Base-by-base conservation (phyloP, 23 red algal species). In the Gracilaria gracilis region DNA sequence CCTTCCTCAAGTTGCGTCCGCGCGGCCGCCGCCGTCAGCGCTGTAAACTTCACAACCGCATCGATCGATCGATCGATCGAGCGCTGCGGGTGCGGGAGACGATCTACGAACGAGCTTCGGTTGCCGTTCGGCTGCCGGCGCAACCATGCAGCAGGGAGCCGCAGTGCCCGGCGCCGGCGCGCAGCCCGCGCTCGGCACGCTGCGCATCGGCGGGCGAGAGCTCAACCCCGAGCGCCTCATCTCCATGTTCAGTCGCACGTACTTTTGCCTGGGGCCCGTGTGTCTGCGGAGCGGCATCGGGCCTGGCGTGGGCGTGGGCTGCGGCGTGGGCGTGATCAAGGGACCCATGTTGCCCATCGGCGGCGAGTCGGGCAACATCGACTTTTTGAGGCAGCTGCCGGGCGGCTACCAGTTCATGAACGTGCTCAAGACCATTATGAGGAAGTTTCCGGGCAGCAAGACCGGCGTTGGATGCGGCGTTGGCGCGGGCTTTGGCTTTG, bases 401-500 rank as follows among this genome's bases (percentile, higher is more conserved):
- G 94, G 94, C 36, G 97, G 97, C 5, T 96, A 99, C 51, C 91
- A 95, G 70, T 57, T 99, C 51, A 83, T 95, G 67, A 91, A 96
- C 24, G 53, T 99, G 39, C 75, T 99, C 24, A 79, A 69, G 66
- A 91, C 89, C 5, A 84, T 96, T 21, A 55, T 91, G 88, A 66
- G 88, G 27, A 95, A 94, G 82, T 96, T 99, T 65, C 95, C 97
- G 31, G 97, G 97, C 27, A 85, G 77, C 27, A 85, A 83, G 39
- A 88, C 94, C 23, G 97, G 97, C 21, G 83, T 96, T 36, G 97
- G 97, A 23, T 99, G 97, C 81, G 97, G 97, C 27, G 46, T 99
- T 75, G 97, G 97, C 13, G 83, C 86, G 16, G 97, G 97, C 23
- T 99, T 96, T 75, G 97, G 97, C 3, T 86, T 99, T 40, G 97